Percentiles rank a stretch among this genome's conserved stretches.
Evolutionary conservation across 495 filamentous ascomycete genomes (phyloP).

Genomic region (Penicillium cosmopolitanum): DNA sequence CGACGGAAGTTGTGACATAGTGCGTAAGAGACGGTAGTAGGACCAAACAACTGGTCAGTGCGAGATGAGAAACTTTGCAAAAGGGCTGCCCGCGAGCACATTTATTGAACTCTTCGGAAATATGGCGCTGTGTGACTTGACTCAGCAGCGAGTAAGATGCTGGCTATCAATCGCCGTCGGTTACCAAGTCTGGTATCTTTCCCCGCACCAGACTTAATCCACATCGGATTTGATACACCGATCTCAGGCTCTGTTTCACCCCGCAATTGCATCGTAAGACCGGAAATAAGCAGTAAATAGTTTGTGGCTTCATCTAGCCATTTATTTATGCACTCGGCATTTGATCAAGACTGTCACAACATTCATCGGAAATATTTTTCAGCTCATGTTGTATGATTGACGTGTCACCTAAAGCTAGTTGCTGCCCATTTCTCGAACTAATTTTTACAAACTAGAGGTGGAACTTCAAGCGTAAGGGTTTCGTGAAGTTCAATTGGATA

Average conservation of each 20-base stretch:
- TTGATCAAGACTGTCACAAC: neutral
- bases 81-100: neutral
- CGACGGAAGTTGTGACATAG: slow-evolving; percentile 12
- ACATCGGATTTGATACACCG: neutral
- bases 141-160: neutral
- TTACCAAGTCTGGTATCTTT: neutral
- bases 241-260: neutral
- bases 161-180: neutral
- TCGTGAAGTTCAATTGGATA: too few relatives aligned
- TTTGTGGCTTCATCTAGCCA: neutral
- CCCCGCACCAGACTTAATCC: neutral
- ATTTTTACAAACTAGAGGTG: too few relatives aligned
- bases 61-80: neutral
- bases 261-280: neutral
- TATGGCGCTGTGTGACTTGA: neutral
- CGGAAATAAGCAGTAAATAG: neutral
- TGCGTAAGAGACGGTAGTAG: neutral
- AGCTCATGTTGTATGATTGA: too few relatives aligned
- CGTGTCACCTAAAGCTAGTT: too few relatives aligned
- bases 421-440: too few relatives aligned
- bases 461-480: too few relatives aligned
- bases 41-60: neutral
- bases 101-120: neutral
- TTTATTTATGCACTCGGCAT: neutral
- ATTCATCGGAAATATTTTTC: neutral